phyloP scores from a whole-genome alignment of 257 asterid species.

The Prunella vulgaris region DNA sequence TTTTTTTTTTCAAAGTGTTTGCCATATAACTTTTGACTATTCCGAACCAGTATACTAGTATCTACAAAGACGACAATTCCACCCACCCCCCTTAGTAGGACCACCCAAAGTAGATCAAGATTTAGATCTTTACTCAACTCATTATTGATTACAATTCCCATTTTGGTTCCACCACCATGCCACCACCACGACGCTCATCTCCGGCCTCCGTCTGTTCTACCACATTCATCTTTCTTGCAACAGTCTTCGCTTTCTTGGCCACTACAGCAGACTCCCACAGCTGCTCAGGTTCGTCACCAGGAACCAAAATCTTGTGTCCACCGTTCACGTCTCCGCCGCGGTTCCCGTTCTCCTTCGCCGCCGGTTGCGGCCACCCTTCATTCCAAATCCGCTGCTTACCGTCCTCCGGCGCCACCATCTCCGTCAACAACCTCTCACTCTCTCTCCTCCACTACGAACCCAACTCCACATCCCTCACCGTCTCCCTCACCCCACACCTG shows the following conservation, averaged over 20 bases:
- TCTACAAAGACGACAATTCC: background rate
- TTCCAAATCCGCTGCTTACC: constrained; percentile 67
- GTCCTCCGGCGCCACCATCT: constrained; percentile 46
- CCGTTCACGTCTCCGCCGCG: constrained; percentile 65
- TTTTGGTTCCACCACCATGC: constrained; percentile 32
- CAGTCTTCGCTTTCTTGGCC: constrained; percentile 19
- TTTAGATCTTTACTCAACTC: constrained; percentile 32
- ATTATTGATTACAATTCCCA: constrained; percentile 24
- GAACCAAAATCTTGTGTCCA: constrained; percentile 38
- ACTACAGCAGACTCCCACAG: constrained; percentile 19
- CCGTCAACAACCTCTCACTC: constrained; percentile 50
- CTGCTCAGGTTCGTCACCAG: constrained; percentile 32
- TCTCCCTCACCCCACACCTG: constrained; percentile 33
- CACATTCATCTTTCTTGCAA: constrained; percentile 19
- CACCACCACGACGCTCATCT: constrained; percentile 23
- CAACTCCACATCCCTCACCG: constrained; percentile 53
- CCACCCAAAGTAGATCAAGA: constrained; percentile 33
- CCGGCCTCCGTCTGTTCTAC: constrained; percentile 23
- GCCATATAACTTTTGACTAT: background rate
- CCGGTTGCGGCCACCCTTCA: constrained; percentile 95
- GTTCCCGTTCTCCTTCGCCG: constrained; percentile 71
- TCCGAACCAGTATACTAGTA: background rate
- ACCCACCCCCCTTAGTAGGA: background rate
- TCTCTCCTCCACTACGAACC: constrained; percentile 55
- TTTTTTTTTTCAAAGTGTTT: too few relatives aligned